phyloP scores from a whole-genome alignment of 2,329 filamentous ascomycete species.

The Claviceps cyperi region DNA sequence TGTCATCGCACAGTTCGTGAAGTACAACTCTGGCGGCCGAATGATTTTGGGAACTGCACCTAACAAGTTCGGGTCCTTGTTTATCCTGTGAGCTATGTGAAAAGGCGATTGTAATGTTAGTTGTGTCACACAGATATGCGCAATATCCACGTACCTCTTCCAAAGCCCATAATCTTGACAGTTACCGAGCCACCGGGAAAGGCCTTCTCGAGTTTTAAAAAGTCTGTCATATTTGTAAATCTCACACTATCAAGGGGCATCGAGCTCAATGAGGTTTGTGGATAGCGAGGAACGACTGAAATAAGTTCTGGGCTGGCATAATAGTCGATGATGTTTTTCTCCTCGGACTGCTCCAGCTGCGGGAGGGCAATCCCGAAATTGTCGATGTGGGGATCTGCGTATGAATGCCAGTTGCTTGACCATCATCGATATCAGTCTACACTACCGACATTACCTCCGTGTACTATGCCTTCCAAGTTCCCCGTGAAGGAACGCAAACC shows the following conservation, averaged over 20 bases:
- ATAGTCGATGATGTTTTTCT: background rate
- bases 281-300: background rate
- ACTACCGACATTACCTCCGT: background rate
- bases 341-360: no score
- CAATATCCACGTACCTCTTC: background rate
- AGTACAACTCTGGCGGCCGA: no score
- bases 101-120: no score
- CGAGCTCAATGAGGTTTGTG: background rate
- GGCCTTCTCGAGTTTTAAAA: background rate
- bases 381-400: background rate
- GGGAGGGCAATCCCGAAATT: background rate
- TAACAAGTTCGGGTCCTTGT: no score
- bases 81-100: no score
- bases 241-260: background rate
- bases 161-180: constrained; percentile 1
- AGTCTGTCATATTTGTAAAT: background rate
- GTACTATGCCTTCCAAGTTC: no score
- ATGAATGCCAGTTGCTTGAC: background rate
- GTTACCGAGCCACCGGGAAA: background rate
- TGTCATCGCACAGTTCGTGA: no score
- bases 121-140: no score
- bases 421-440: background rate
- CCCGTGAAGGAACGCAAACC: constrained; percentile 1
- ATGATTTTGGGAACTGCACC: no score
- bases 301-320: background rate